Percentiles rank a stretch among this genome's conserved stretches.
phyloP scores from a whole-genome alignment of 805 yeast species.

The Metschnikowia henanensis region DNA sequence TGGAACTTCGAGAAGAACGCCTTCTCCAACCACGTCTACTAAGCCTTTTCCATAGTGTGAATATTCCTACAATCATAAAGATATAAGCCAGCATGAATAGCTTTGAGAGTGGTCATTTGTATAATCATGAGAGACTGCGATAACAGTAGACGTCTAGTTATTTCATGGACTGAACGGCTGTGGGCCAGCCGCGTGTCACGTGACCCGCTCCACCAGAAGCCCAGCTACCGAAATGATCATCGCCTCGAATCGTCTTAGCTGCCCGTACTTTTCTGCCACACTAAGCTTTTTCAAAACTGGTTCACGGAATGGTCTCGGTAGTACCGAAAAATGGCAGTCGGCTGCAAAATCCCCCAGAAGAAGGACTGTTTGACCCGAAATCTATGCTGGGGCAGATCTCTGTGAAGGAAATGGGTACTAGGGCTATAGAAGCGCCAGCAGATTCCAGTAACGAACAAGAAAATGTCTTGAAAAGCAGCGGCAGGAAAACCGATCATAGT shows the following conservation, averaged over 20 bases:
- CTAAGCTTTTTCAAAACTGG: background rate
- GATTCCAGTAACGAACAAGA: background rate
- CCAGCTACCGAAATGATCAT: too few relatives aligned
- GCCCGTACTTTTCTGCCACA: background rate
- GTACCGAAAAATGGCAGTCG: background rate
- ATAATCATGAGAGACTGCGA: too few relatives aligned
- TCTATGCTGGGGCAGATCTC: slow-evolving; percentile 71
- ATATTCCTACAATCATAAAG: background rate
- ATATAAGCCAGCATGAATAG: background rate
- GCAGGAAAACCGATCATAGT: background rate
- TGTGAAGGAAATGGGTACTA: slow-evolving; percentile 67
- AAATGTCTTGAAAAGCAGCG: background rate
- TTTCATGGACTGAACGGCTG: too few relatives aligned
- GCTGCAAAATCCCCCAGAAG: slow-evolving; percentile 33
- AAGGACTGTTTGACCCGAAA: slow-evolving; percentile 57
- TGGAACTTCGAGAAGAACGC: slow-evolving; percentile 69
- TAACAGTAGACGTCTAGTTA: too few relatives aligned
- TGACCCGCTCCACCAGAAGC: too few relatives aligned
- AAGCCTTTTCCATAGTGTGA: slow-evolving; percentile 15
- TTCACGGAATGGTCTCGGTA: background rate
- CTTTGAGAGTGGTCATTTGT: background rate
- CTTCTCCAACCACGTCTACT: slow-evolving; percentile 47
- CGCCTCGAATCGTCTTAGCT: background rate
- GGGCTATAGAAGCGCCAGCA: slow-evolving; percentile 20
- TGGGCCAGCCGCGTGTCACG: too few relatives aligned